Conservation (phyloP, 495 filamentous ascomycete species). For the Aspergillus egyptiacus region DNA sequence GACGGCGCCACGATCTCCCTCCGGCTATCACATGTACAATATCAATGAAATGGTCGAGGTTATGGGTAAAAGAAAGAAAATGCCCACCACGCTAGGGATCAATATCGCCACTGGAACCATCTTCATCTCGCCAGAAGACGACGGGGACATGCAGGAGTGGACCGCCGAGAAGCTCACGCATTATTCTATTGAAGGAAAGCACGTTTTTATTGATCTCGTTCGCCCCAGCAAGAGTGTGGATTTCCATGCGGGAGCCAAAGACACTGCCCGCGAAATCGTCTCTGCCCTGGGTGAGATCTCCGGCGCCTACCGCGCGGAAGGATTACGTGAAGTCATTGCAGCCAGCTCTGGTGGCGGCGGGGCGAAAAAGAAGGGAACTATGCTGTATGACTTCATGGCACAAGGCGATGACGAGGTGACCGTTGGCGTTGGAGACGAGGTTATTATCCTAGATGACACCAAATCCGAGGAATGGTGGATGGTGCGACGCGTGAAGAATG, state of each 20-base stretch:
- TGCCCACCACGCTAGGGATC: conserved; percentile 88
- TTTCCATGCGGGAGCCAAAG: conserved; percentile 95
- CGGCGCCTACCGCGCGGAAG: conserved; percentile 75
- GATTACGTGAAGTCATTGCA: conserved; percentile 78
- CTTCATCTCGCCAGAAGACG: conserved; percentile 85
- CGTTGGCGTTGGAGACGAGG: conserved; percentile 82
- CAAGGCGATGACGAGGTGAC: conserved; percentile 97
- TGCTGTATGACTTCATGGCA: conserved; percentile 94
- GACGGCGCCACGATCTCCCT: conserved; percentile 51
- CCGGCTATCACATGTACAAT: conserved; percentile 87
- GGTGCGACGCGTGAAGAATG: conserved; percentile 82
- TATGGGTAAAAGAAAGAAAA: conserved; percentile 95
- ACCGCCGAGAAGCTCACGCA: conserved; percentile 85
- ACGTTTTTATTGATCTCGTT: conserved; percentile 91
- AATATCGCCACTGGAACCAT: conserved; percentile 82
- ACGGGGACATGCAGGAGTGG: conserved; percentile 87
- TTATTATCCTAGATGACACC: conserved; percentile 79
- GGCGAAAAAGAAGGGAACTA: conserved; percentile 67
- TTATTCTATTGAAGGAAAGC: conserved; percentile 96
- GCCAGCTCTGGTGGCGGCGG: conserved; percentile 61
- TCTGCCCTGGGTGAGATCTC: conserved; percentile 81
- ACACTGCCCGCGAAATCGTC: conserved; percentile 91
- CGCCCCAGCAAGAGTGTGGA: conserved; percentile 88
- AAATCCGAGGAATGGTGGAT: conserved; percentile 99
- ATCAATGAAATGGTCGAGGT: conserved; percentile 94